Percentiles rank a stretch among this genome's conserved stretches.
phyloP scores from a whole-genome alignment of 257 asterid genomes.

The Primulina tabacum region DNA sequence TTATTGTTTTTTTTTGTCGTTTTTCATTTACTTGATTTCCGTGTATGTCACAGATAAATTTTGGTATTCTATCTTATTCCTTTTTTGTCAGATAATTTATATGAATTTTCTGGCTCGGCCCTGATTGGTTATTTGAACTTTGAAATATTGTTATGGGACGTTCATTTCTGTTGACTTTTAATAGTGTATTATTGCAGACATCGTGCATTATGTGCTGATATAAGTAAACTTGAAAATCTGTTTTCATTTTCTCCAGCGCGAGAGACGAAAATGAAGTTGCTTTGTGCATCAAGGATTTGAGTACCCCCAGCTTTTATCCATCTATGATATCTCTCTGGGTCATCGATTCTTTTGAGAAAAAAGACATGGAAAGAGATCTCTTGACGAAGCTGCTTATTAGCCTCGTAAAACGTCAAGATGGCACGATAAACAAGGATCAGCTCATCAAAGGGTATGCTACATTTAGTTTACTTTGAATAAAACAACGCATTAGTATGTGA shows the following conservation, averaged over 20 bases:
- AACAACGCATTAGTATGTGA: neutral
- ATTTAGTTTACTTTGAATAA: neutral
- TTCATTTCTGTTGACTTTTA: neutral
- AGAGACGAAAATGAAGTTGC: slow-evolving; percentile 82
- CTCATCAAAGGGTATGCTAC: slow-evolving; percentile 66
- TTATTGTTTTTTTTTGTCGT: no score
- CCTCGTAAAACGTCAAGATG: slow-evolving; percentile 53
- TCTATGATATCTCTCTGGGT: slow-evolving; percentile 85
- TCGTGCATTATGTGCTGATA: neutral
- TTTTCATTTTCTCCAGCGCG: slow-evolving; percentile 47
- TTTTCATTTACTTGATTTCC: no score
- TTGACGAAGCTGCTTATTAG: slow-evolving; percentile 63
- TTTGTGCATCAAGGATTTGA: slow-evolving; percentile 74
- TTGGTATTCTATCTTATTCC: no score
- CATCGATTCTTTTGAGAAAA: slow-evolving; percentile 84
- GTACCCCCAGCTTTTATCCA: slow-evolving; percentile 70
- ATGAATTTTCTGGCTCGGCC: no score
- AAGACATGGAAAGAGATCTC: slow-evolving; percentile 68
- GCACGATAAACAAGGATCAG: slow-evolving; percentile 55
- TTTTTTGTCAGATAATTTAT: no score
- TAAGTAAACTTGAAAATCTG: slow-evolving; percentile 13
- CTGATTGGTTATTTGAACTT: no score
- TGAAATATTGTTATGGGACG: neutral
- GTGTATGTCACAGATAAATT: no score
- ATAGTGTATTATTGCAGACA: neutral